Conservation (phyloP, 148 eudicot genomes). For the Cornus controversa region DNA sequence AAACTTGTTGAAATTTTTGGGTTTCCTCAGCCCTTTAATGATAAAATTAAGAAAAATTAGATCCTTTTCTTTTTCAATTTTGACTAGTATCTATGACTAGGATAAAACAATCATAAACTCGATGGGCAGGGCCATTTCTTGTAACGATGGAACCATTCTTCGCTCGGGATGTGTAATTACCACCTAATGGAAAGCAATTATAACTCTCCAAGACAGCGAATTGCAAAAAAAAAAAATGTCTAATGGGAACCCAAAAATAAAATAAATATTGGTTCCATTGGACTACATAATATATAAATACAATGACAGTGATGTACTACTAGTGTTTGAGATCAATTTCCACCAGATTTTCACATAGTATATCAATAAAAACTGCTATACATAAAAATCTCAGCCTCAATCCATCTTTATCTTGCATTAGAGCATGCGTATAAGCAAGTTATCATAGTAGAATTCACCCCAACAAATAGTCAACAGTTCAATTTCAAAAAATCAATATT, state of each 20-base stretch:
- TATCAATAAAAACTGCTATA: neutral
- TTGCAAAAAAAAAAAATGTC: no score
- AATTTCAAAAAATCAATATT: neutral
- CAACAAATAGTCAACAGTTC: neutral
- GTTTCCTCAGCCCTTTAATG: neutral
- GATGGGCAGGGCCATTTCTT: neutral
- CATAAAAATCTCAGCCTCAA: neutral
- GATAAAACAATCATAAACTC: no score
- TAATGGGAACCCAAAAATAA: neutral
- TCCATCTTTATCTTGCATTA: neutral
- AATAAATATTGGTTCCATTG: neutral
- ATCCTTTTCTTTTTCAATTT: neutral
- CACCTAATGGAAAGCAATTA: neutral
- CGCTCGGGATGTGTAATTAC: neutral
- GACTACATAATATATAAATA: neutral
- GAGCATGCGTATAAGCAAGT: neutral
- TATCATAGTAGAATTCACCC: neutral
- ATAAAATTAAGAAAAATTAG: neutral
- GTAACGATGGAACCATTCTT: neutral
- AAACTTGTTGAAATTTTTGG: no score
- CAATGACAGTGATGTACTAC: neutral
- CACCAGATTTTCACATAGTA: neutral
- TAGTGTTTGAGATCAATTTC: neutral
- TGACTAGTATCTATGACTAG: neutral
- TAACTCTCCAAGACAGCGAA: neutral